These are phyloP conservation scores for Fusarium chaquense DNA, from an alignment of 2,329 filamentous ascomycete genomes.

Conservation along the genomic window DNA sequence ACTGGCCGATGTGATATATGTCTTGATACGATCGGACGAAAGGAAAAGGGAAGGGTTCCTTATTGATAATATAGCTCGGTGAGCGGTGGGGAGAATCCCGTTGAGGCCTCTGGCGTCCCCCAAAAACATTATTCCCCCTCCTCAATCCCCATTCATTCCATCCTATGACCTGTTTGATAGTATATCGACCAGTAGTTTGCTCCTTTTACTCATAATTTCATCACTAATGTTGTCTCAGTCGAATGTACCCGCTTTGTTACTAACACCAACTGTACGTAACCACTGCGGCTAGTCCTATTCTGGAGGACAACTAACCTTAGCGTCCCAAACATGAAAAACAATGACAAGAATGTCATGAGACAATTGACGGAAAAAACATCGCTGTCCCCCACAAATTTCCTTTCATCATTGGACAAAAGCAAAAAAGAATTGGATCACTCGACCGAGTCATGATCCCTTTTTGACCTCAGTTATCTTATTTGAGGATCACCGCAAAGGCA, in stretches of 20 bases:
- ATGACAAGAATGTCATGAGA: no score
- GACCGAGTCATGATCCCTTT: no score
- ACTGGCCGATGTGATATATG: accelerated
- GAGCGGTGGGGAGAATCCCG: neutral
- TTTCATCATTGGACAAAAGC: no score
- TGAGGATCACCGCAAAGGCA: no score
- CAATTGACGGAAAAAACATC: no score
- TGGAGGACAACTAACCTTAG: neutral
- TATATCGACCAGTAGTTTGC: neutral
- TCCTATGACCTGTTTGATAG: neutral
- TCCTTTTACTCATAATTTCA: slow-evolving; percentile 14
- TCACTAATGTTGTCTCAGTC: slow-evolving; percentile 5
- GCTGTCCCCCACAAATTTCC: no score
- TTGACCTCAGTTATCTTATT: no score
- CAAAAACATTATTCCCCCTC: neutral
- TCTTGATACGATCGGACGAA: neutral
- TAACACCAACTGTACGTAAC: slow-evolving; percentile 33
- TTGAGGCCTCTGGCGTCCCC: neutral
- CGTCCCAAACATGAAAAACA: accelerated
- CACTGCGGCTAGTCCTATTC: neutral
- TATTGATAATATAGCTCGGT: neutral
- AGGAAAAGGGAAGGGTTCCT: neutral
- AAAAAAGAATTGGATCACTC: no score
- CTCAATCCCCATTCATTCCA: accelerated
- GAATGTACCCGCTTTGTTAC: neutral